These are phyloP conservation scores for Fremontodendron californicum DNA, from an alignment of 345 rosid genomes.

Conservation along the genomic window DNA sequence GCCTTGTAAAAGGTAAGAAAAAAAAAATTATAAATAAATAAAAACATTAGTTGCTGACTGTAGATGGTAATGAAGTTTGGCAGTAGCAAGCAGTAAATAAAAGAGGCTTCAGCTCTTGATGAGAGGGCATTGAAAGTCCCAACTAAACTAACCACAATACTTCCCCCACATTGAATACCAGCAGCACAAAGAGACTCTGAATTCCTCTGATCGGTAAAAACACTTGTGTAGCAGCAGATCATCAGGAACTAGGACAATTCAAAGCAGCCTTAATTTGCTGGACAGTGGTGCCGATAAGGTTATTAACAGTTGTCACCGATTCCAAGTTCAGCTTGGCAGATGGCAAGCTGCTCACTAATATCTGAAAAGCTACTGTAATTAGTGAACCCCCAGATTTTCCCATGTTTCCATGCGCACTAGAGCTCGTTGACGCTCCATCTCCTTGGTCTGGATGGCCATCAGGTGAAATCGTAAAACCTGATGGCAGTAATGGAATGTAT, in stretches of 20 bases:
- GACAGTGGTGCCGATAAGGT: slow-evolving; percentile 78
- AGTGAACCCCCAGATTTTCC: slow-evolving; percentile 61
- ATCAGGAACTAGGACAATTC: slow-evolving; percentile 68
- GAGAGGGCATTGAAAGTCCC: slow-evolving; percentile 51
- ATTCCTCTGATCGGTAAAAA: slow-evolving; percentile 34
- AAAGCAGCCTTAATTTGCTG: slow-evolving; percentile 90
- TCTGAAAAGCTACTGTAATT: slow-evolving; percentile 89
- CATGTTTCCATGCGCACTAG: slow-evolving; percentile 24
- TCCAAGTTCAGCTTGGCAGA: slow-evolving; percentile 87
- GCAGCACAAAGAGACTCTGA: slow-evolving; percentile 32
- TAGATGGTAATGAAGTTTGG: slow-evolving; percentile 36
- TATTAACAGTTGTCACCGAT: slow-evolving; percentile 88
- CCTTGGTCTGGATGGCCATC: slow-evolving; percentile 55
- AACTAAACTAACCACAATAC: slow-evolving; percentile 48
- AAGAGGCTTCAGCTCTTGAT: slow-evolving; percentile 32
- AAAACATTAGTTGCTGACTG: slow-evolving; percentile 30
- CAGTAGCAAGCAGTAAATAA: slow-evolving; percentile 36
- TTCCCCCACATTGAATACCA: slow-evolving; percentile 34
- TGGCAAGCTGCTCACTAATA: slow-evolving; percentile 82
- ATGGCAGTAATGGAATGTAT: slow-evolving; percentile 81
- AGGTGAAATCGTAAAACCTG: slow-evolving; percentile 80
- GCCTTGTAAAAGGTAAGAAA: slow-evolving; percentile 9
- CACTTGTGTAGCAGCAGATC: slow-evolving; percentile 43
- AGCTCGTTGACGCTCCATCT: slow-evolving; percentile 73
- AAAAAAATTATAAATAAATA: no score